Evolutionary conservation across 768 basidiomycete species (phyloP).

Genomic region (Lentinus tigrinus): DNA sequence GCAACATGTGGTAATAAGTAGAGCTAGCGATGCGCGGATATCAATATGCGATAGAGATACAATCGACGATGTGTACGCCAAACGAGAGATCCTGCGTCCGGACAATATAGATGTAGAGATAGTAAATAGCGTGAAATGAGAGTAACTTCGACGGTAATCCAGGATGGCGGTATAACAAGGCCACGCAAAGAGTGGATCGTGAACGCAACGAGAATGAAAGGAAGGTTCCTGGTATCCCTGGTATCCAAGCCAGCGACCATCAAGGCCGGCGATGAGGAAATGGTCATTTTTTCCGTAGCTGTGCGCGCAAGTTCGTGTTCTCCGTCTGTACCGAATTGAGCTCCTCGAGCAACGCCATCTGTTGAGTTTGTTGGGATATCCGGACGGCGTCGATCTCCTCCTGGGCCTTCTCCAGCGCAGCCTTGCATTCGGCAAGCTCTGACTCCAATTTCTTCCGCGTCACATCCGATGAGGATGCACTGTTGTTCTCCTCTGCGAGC

Average conservation of each 20-base stretch:
- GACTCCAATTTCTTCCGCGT: conserved; percentile 68
- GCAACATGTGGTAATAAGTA: conserved; percentile 21
- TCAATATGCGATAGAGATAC: conserved; percentile 22
- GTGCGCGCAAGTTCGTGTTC: conserved; percentile 67
- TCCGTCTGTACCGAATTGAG: conserved; percentile 81
- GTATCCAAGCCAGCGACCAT: neutral
- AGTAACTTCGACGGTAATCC: neutral
- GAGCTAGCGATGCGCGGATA: conserved; percentile 17
- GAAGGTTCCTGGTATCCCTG: neutral
- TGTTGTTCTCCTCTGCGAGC: conserved; percentile 67
- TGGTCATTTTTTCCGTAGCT: conserved; percentile 47
- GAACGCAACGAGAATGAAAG: neutral
- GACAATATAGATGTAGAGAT: neutral
- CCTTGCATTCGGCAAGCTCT: conserved; percentile 54
- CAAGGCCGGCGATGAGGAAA: neutral
- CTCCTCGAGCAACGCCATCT: conserved; percentile 85
- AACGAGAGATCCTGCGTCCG: conserved; percentile 9
- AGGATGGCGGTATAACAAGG: neutral
- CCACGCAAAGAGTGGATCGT: neutral
- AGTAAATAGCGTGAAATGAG: neutral
- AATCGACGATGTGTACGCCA: conserved; percentile 18
- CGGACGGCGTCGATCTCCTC: conserved; percentile 70
- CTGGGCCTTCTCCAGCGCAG: conserved; percentile 59
- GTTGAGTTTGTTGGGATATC: conserved; percentile 74
- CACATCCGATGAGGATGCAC: conserved; percentile 46